Conservation (phyloP, 1,284 basidiomycete species). For the Meripilus lineatus region DNA sequence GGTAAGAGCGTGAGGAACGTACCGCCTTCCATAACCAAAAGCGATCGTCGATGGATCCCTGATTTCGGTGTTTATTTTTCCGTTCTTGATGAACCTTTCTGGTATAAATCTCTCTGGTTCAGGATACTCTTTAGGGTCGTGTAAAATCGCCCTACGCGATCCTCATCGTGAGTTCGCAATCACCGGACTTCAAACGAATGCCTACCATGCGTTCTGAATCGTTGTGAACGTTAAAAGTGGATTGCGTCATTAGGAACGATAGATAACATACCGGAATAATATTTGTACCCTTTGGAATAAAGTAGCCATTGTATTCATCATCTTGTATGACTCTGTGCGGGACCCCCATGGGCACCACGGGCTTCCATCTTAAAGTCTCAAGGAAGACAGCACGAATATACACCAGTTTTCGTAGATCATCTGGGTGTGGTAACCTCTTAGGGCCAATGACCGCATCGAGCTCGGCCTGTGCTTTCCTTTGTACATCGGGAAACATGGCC, state of each 20-base stretch:
- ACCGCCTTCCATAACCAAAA: constrained; percentile 18
- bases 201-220: too few species aligned
- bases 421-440: background rate
- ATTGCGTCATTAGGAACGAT: too few species aligned
- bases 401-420: background rate
- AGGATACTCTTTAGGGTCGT: constrained; percentile 9
- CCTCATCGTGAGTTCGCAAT: too few species aligned
- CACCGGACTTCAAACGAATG: too few species aligned
- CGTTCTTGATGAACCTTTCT: constrained; percentile 9
- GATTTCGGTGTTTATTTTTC: constrained; percentile 4
- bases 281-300: constrained; percentile 3
- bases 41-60: constrained; percentile 5
- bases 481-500: constrained; percentile 4
- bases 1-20: background rate
- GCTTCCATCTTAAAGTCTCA: constrained; percentile 4
- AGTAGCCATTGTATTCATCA: constrained; percentile 9
- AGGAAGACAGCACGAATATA: constrained; percentile 6
- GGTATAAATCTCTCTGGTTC: constrained; percentile 10
- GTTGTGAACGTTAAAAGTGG: too few species aligned
- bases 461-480: constrained; percentile 7
- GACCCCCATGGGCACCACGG: constrained; percentile 1
- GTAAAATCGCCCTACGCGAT: constrained; percentile 17
- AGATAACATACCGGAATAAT: constrained; percentile 3
- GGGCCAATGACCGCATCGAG: constrained; percentile 3
- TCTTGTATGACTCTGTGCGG: constrained; percentile 5